Evolutionary conservation across 2,329 filamentous ascomycete species (phyloP).

Genomic region (Monosporascus cannonballus): DNA sequence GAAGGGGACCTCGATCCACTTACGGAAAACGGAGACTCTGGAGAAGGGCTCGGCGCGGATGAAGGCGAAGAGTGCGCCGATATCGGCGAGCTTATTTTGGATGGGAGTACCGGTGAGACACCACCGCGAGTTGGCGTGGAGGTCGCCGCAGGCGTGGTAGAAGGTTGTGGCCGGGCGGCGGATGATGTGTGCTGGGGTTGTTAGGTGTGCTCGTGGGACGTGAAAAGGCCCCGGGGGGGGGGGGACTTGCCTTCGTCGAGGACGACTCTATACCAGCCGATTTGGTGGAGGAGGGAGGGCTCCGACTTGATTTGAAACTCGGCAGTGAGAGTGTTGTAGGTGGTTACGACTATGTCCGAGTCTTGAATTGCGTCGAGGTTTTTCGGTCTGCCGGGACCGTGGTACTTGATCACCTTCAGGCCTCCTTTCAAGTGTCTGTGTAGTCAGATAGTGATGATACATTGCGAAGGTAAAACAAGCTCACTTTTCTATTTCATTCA

Average conservation of each 20-base stretch:
- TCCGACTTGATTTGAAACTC: slow-evolving; percentile 24
- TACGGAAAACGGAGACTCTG: slow-evolving; percentile 33
- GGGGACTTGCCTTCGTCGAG: slow-evolving; percentile 36
- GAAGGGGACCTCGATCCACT: slow-evolving; percentile 36
- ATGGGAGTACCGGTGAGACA: slow-evolving; percentile 49
- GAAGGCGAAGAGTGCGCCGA: slow-evolving; percentile 45
- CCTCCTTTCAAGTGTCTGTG: slow-evolving; percentile 26
- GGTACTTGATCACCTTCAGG: slow-evolving; percentile 29
- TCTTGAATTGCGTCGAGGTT: slow-evolving; percentile 21
- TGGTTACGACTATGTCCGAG: slow-evolving; percentile 39
- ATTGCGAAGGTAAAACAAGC: neutral
- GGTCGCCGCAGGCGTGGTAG: slow-evolving; percentile 33
- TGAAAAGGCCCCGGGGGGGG: neutral
- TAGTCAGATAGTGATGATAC: neutral
- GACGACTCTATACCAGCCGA: slow-evolving; percentile 36
- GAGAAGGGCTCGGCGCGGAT: slow-evolving; percentile 36
- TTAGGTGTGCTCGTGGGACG: neutral
- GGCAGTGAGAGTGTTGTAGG: slow-evolving; percentile 37
- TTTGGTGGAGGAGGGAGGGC: slow-evolving; percentile 21
- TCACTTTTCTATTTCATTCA: slow-evolving; percentile 31
- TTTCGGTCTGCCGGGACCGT: slow-evolving; percentile 25
- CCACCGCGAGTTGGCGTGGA: slow-evolving; percentile 42
- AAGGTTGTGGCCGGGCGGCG: slow-evolving; percentile 40
- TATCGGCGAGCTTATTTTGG: slow-evolving; percentile 46
- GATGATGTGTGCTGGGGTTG: slow-evolving; percentile 39